Evolutionary conservation across 768 basidiomycete genomes (phyloP).

Genomic region (Roridomyces roridus): DNA sequence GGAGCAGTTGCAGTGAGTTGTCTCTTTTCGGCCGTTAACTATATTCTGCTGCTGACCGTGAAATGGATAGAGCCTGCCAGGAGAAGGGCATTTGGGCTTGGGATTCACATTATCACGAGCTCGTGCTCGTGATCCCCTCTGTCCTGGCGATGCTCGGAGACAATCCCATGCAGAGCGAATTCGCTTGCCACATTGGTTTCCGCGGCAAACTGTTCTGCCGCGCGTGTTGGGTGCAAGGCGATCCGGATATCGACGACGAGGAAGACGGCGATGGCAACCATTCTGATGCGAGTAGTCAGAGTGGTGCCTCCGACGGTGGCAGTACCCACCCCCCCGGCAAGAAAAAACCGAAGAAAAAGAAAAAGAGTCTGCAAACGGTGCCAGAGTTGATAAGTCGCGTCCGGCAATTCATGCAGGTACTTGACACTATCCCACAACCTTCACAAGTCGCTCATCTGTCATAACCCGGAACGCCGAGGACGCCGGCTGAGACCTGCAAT

Average conservation of each 20-base stretch:
- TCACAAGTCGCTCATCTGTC: background rate
- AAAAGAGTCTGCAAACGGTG: conserved; percentile 11
- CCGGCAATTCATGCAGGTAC: conserved; percentile 24
- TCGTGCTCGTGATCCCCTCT: conserved; percentile 34
- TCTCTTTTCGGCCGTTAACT: too few species aligned
- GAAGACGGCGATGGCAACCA: conserved; percentile 8
- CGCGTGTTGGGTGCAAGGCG: conserved; percentile 40
- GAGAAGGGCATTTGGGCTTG: conserved; percentile 44
- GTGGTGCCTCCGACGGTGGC: too few species aligned
- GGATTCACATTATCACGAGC: conserved; percentile 36
- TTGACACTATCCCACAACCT: background rate
- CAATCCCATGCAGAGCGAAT: conserved; percentile 54
- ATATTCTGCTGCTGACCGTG: too few species aligned
- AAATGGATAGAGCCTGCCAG: too few species aligned
- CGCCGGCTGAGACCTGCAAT: conserved; percentile 19
- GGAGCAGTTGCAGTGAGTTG: conserved; percentile 24
- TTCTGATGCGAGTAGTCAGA: too few species aligned
- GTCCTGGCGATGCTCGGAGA: conserved; percentile 45
- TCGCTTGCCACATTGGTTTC: conserved; percentile 50
- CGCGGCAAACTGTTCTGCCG: conserved; percentile 46
- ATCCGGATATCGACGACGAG: conserved; percentile 14
- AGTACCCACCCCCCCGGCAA: background rate
- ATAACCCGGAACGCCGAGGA: conserved; percentile 24
- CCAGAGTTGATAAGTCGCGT: conserved; percentile 30
- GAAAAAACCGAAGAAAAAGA: conserved; percentile 11